A percentile compares a stretch with the other conserved stretches of the same genome.
phyloP scores from a whole-genome alignment of 2,329 filamentous ascomycete species.

The Penicillium polonicum region DNA sequence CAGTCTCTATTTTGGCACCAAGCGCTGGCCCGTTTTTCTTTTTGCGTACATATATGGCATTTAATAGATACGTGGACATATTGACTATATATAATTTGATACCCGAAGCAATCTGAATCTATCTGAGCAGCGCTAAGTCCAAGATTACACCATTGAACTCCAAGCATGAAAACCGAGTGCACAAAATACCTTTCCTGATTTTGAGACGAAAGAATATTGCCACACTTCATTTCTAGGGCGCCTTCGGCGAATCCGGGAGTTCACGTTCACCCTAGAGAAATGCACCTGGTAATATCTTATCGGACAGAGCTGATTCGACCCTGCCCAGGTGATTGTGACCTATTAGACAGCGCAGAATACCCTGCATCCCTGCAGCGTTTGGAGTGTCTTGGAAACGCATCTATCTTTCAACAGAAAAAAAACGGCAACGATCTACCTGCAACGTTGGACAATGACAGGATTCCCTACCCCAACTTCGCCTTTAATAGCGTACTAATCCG shows the following conservation, averaged over 20 bases:
- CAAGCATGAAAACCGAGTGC: conserved; percentile 2
- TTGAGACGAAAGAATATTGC: conserved; percentile 43
- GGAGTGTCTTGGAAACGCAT: neutral
- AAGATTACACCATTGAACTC: neutral
- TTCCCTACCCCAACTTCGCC: neutral
- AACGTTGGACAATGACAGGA: neutral
- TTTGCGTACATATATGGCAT: conserved; percentile 4
- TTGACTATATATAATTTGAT: neutral
- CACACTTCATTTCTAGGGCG: conserved; percentile 20
- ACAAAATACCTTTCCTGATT: conserved; percentile 20
- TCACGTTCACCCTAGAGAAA: neutral
- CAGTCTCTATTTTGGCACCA: neutral
- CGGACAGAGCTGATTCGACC: neutral
- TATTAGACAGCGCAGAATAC: neutral
- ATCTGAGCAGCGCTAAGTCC: neutral
- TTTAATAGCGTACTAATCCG: neutral
- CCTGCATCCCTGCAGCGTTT: neutral
- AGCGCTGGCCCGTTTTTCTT: neutral
- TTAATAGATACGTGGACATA: conserved; percentile 12
- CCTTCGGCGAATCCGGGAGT: neutral
- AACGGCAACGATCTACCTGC: neutral
- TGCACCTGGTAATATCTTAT: neutral
- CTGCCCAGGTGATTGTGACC: neutral
- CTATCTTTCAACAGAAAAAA: neutral
- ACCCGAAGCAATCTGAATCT: neutral